phyloP scores from a whole-genome alignment of 2,329 filamentous ascomycete species.

The Neocatenulostroma microsporum region DNA sequence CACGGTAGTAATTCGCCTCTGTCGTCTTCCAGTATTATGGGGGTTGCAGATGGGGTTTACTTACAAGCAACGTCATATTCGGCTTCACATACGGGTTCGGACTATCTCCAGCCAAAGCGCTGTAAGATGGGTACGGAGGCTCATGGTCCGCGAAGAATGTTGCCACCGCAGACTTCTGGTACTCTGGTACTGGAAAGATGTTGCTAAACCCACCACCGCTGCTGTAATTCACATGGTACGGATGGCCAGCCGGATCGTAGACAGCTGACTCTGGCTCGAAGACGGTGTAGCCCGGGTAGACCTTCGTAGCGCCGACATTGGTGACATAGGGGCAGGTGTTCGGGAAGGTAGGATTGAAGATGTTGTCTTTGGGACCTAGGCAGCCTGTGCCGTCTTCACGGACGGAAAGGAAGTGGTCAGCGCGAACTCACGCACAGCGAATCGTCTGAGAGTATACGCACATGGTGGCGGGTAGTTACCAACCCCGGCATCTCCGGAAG shows the following conservation, averaged over 20 bases:
- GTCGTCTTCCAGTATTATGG: no score
- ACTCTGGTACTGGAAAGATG: constrained; percentile 28
- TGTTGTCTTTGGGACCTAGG: constrained; percentile 22
- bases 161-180: constrained; percentile 32
- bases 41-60: no score
- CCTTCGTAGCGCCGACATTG: constrained; percentile 44
- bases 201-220: constrained; percentile 33
- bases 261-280: constrained; percentile 12
- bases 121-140: constrained; percentile 22
- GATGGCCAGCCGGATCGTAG: constrained; percentile 7
- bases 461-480: constrained; percentile 21
- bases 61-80: constrained; percentile 9
- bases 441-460: no score
- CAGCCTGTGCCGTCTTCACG: constrained; percentile 25
- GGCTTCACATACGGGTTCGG: constrained; percentile 5
- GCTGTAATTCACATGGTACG: constrained; percentile 7
- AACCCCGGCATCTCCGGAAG: constrained; percentile 40
- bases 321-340: constrained; percentile 22
- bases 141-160: constrained; percentile 27
- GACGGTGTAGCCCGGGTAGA: constrained; percentile 8
- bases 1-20: background rate
- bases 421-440: background rate
- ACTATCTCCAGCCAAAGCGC: constrained; percentile 5
- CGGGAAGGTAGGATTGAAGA: constrained; percentile 37
- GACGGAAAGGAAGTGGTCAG: background rate